Conservation (phyloP, 2,329 filamentous ascomycete genomes). For the Venturia carpophila region DNA sequence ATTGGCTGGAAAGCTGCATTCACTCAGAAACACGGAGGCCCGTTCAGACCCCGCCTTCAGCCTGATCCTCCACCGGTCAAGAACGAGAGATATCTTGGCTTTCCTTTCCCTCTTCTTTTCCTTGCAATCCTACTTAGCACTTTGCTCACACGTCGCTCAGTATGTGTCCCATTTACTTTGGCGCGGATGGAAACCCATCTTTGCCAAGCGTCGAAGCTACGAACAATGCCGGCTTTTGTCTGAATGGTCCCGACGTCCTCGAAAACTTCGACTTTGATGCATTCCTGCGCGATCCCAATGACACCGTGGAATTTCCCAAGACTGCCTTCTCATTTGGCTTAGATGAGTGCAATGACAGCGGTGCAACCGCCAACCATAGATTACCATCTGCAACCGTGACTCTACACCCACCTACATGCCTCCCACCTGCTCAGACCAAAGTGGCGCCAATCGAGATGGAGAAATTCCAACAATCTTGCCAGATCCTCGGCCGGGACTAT, state of each 20-base stretch:
- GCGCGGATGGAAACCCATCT: not conserved
- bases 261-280: slow-evolving; percentile 4
- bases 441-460: not conserved
- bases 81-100: not conserved
- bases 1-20: not conserved
- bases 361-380: not conserved
- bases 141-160: not conserved
- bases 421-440: not conserved
- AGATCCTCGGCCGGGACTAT: not conserved
- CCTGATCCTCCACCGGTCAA: not conserved
- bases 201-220: not conserved
- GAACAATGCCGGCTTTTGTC: not conserved
- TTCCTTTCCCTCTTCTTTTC: not conserved
- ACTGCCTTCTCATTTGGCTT: not conserved
- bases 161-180: slow-evolving; percentile 6
- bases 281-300: not conserved
- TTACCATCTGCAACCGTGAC: not conserved
- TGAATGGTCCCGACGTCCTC: not conserved
- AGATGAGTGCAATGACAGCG: not conserved
- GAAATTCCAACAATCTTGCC: not conserved
- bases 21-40: not conserved
- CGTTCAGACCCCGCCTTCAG: slow-evolving; percentile 7
- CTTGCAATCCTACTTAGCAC: not conserved
- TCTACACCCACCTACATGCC: not conserved
- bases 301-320: not conserved